Evolutionary conservation across 2,329 filamentous ascomycete genomes (phyloP).

Genomic region (Aspergillus texensis): DNA sequence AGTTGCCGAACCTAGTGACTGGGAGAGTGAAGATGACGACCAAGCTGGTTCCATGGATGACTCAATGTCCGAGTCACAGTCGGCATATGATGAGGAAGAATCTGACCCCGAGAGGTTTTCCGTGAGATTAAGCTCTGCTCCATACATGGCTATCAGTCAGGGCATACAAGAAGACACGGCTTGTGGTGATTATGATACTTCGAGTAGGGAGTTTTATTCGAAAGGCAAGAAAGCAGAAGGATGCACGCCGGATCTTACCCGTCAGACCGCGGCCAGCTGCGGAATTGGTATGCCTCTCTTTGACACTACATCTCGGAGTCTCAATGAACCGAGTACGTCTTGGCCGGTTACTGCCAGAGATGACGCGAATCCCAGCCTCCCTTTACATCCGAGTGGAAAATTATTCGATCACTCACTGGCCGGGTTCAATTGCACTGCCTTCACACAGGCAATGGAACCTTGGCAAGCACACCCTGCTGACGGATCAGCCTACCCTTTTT

Average conservation of each 20-base stretch:
- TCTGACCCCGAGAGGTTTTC: conserved; percentile 9
- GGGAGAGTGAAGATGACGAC: conserved; percentile 12
- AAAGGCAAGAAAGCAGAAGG: neutral
- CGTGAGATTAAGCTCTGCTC: conserved; percentile 3
- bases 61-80: conserved; percentile 6
- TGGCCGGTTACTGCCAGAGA: neutral
- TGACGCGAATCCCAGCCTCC: neutral
- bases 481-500: neutral
- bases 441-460: neutral
- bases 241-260: neutral
- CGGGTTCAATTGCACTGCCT: conserved; percentile 4
- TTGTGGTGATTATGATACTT: neutral
- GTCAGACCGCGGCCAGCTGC: neutral
- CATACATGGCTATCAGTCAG: neutral
- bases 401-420: conserved; percentile 11
- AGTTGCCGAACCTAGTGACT: neutral
- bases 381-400: conserved; percentile 7
- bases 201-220: neutral
- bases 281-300: neutral
- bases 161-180: neutral
- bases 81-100: conserved; percentile 10
- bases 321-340: neutral
- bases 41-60: conserved; percentile 14
- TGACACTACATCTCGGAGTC: neutral
- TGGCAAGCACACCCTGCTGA: neutral